Conservation (phyloP, 177 flowering plant genomes). For the Vitis hybrid region DNA sequence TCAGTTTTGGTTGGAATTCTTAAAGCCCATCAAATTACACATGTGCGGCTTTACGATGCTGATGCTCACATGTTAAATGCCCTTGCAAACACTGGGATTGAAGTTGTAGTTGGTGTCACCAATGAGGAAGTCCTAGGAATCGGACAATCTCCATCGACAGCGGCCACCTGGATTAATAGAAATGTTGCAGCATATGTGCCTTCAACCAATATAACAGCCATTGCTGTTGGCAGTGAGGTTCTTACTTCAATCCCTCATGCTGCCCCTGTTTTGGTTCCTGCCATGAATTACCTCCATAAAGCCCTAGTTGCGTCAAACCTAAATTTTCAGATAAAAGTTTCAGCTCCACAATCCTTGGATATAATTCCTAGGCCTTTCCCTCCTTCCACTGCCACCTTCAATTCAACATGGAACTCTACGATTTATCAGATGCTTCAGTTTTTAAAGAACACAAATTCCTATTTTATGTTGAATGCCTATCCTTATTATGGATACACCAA, state of each 20-base stretch:
- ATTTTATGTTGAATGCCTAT: conserved; percentile 83
- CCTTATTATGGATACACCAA: conserved; percentile 76
- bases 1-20: conserved; percentile 56
- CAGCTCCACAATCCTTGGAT: conserved; percentile 82
- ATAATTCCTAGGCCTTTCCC: conserved; percentile 77
- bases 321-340: conserved; percentile 72
- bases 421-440: conserved; percentile 79
- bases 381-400: conserved; percentile 86
- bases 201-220: conserved; percentile 78
- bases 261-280: conserved; percentile 63
- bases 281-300: conserved; percentile 73
- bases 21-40: conserved; percentile 59
- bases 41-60: conserved; percentile 78
- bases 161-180: conserved; percentile 80
- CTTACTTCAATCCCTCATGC: conserved; percentile 75
- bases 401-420: conserved; percentile 70
- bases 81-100: conserved; percentile 67
- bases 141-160: conserved; percentile 63
- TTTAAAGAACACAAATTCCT: conserved; percentile 70
- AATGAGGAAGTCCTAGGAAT: conserved; percentile 75
- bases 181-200: conserved; percentile 75
- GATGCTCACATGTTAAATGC: conserved; percentile 71
- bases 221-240: conserved; percentile 90
- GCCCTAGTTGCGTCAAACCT: conserved; percentile 85
- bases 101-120: conserved; percentile 76